Base-by-base conservation (phyloP, 1,139 yeast genomes). In the Sugiyamaella pinicola region DNA sequence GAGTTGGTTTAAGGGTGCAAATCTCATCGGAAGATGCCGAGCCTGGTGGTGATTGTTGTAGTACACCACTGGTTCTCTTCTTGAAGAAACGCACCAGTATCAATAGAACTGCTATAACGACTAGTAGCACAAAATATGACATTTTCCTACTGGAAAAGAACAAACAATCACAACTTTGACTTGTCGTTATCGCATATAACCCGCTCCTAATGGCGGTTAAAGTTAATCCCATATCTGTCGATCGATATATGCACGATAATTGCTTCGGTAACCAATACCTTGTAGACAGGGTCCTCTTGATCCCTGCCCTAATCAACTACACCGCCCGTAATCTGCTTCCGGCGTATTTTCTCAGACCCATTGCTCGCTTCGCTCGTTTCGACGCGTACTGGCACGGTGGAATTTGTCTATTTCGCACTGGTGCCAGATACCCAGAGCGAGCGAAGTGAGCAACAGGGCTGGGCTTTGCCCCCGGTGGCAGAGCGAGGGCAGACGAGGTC, bases 1-100 rank as follows among this genome's bases (percentile, higher is more conserved):
- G 87, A 0, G 82, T 77, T 21, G 87, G 85, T 26, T 18, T 34
- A 6, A 46, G 26, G 18, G 39, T 35, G 18, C 49, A 46, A 2
- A 31, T 17, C 6, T 46, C 35, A 12, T 28, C 37, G 3, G 33
- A 15, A n/a, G 34, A n/a, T 31, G 34, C 5, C 6, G 34, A 31
- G 12, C n/a, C n/a, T n/a, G 34, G 4, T 31, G 34, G 34, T 8
- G 34, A 31, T 31, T 9, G 34, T 4, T 5, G 4, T 31, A 10
- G 8, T 12, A 4, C 5, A 4, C 18, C 18, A 4, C 17, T n/a
- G 12, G 39, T 17, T 9, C 8, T 3, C 7, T 35, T 4, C n/a
- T n/a, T n/a, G 13, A 5, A 17, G 10, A 21, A 2, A 8, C 17
- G 42, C 10, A 38, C 9, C 24, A 38, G 18, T 18, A 21, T 4